Conservation (phyloP, 2,329 filamentous ascomycete genomes). For the Zasmidium angulare region DNA sequence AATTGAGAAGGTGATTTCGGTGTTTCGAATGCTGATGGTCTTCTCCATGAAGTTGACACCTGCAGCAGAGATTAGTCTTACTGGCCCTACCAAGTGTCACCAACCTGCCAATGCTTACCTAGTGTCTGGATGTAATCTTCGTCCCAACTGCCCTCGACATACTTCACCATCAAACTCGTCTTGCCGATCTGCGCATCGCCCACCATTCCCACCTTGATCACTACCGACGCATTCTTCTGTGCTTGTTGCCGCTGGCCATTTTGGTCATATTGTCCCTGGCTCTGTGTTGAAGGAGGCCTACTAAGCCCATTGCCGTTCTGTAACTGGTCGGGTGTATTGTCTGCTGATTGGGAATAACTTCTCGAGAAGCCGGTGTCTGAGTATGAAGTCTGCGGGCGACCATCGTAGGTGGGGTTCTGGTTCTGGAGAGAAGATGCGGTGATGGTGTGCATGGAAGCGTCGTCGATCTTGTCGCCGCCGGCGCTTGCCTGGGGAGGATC, state of each 20-base stretch:
- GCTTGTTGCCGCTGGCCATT: slow-evolving; percentile 39
- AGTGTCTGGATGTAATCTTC: slow-evolving; percentile 99
- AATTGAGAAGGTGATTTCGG: slow-evolving; percentile 98
- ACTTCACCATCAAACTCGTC: slow-evolving; percentile 99
- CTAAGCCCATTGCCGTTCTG: slow-evolving; percentile 34
- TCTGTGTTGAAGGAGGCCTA: slow-evolving; percentile 33
- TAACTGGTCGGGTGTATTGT: slow-evolving; percentile 39
- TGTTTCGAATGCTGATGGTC: slow-evolving; percentile 98
- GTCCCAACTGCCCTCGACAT: slow-evolving; percentile 98
- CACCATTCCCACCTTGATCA: slow-evolving; percentile 99
- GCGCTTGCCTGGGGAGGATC: slow-evolving; percentile 14
- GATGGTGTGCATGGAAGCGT: slow-evolving; percentile 50
- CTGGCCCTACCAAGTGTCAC: background rate
- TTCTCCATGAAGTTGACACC: slow-evolving; percentile 99
- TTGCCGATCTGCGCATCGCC: slow-evolving; percentile 99
- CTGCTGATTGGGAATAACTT: slow-evolving; percentile 45
- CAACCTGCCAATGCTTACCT: slow-evolving; percentile 49
- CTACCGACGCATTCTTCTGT: slow-evolving; percentile 65
- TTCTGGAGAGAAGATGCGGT: slow-evolving; percentile 41
- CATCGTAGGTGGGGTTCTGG: slow-evolving; percentile 38
- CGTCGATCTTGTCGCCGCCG: slow-evolving; percentile 37
- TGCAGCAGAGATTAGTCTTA: slow-evolving; percentile 32
- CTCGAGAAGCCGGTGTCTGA: slow-evolving; percentile 50
- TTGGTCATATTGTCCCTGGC: slow-evolving; percentile 32
- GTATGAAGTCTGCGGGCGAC: slow-evolving; percentile 55